Percentiles rank a stretch among this genome's conserved stretches.
These are phyloP conservation scores for Stylosanthes scabra DNA, from an alignment of 331 rosid species.

Conservation along the genomic window DNA sequence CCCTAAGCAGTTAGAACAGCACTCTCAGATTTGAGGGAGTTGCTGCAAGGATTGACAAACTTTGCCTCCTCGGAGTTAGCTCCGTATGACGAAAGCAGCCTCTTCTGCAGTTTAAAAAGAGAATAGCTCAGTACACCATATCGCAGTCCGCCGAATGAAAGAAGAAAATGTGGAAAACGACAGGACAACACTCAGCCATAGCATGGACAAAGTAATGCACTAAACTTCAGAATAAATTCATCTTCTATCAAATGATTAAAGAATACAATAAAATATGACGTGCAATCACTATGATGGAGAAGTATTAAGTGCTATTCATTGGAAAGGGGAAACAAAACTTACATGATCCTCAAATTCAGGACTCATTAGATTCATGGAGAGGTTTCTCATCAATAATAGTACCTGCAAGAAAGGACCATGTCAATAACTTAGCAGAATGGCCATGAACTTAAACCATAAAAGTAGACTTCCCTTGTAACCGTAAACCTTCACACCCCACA, in stretches of 20 bases:
- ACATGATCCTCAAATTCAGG: constrained; percentile 84
- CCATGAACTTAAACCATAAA: constrained; percentile 6
- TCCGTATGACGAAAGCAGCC: constrained; percentile 62
- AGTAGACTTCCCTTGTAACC: background rate
- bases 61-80: constrained; percentile 47
- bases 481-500: background rate
- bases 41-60: constrained; percentile 35
- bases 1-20: constrained; percentile 68
- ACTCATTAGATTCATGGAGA: constrained; percentile 74
- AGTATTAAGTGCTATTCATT: background rate
- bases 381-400: constrained; percentile 79
- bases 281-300: background rate
- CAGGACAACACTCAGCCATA: background rate
- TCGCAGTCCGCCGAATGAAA: background rate
- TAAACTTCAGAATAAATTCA: background rate
- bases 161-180: constrained; percentile 15
- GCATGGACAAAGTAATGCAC: background rate
- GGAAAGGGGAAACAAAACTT: constrained; percentile 41
- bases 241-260: background rate
- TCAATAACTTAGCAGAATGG: constrained; percentile 4
- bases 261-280: background rate
- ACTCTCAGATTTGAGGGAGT: constrained; percentile 55
- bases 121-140: constrained; percentile 5
- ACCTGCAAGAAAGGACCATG: constrained; percentile 55
- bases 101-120: constrained; percentile 54